Percentiles rank a stretch among this genome's conserved stretches.
Evolutionary conservation across 1,139 yeast genomes (phyloP).

Genomic region (Dujonia santamariae): DNA sequence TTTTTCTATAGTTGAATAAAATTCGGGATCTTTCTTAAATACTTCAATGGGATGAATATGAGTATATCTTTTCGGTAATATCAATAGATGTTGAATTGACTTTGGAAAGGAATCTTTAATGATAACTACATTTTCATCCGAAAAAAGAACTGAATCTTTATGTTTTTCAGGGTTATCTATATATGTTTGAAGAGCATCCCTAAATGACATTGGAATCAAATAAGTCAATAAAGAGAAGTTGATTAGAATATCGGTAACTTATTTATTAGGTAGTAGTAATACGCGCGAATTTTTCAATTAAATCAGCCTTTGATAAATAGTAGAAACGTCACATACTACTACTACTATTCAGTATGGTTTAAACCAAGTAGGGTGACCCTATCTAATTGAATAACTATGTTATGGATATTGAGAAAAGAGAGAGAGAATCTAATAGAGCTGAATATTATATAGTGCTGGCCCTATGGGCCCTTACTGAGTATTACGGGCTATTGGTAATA

Average conservation of each 20-base stretch:
- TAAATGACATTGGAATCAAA: slow-evolving; percentile 29
- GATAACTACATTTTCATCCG: slow-evolving; percentile 54
- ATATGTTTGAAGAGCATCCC: slow-evolving; percentile 31
- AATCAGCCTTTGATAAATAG: not conserved
- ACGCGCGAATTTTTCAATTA: not conserved
- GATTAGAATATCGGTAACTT: too few relatives aligned
- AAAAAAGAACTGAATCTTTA: slow-evolving; percentile 28
- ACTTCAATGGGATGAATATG: slow-evolving; percentile 53
- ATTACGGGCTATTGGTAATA: too few relatives aligned
- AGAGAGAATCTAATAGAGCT: too few relatives aligned
- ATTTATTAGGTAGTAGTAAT: not conserved
- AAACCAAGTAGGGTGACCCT: too few relatives aligned
- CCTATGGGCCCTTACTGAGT: too few relatives aligned
- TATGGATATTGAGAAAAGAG: too few relatives aligned
- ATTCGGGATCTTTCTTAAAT: slow-evolving; percentile 30
- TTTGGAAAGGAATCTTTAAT: slow-evolving; percentile 66
- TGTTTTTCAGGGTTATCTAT: slow-evolving; percentile 27
- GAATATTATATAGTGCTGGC: too few relatives aligned
- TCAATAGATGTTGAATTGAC: slow-evolving; percentile 55
- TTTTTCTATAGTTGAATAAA: slow-evolving; percentile 26
- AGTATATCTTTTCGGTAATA: slow-evolving; percentile 55
- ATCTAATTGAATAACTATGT: too few relatives aligned
- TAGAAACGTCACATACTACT: too few relatives aligned
- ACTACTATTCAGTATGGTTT: too few relatives aligned
- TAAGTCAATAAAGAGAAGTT: not conserved